These are phyloP conservation scores for Nicotiana tomentosiformis DNA, from an alignment of 257 asterid genomes.

Conservation along the genomic window DNA sequence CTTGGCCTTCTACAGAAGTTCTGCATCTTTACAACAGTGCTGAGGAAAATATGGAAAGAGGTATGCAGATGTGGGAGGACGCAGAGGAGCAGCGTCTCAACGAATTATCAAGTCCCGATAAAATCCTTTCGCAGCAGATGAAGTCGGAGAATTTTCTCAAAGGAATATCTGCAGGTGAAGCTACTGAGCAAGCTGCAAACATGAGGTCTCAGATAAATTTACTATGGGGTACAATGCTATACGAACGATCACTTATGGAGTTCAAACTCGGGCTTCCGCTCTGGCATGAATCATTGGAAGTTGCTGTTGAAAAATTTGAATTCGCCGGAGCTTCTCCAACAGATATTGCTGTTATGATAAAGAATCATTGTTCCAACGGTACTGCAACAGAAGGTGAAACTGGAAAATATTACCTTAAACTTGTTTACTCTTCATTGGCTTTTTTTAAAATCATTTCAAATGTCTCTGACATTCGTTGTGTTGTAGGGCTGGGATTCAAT, in stretches of 20 bases:
- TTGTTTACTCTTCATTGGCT: neutral
- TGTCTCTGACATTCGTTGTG: slow-evolving; percentile 12
- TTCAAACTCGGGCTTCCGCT: slow-evolving; percentile 67
- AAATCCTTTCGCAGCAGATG: slow-evolving; percentile 41
- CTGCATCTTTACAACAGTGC: slow-evolving; percentile 66
- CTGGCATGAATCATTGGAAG: slow-evolving; percentile 81
- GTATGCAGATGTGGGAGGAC: slow-evolving; percentile 77
- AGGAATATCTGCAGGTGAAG: slow-evolving; percentile 55
- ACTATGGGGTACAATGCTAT: slow-evolving; percentile 79
- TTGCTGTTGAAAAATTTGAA: slow-evolving; percentile 73
- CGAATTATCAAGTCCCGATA: slow-evolving; percentile 31
- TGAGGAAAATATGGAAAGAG: slow-evolving; percentile 75
- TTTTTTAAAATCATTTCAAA: slow-evolving; percentile 5
- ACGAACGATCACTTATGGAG: slow-evolving; percentile 86
- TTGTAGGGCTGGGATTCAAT: slow-evolving; percentile 76
- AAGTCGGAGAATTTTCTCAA: slow-evolving; percentile 34
- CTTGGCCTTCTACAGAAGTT: slow-evolving; percentile 56
- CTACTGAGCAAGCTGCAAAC: slow-evolving; percentile 50
- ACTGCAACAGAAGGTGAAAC: slow-evolving; percentile 54
- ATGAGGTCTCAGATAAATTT: slow-evolving; percentile 64
- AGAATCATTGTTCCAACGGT: slow-evolving; percentile 67
- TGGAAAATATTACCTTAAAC: neutral
- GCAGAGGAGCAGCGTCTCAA: slow-evolving; percentile 35
- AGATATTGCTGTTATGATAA: slow-evolving; percentile 78
- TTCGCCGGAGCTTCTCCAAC: slow-evolving; percentile 85